Evolutionary conservation across 1,284 basidiomycete species (phyloP).

Genomic region (Boletus sp.): DNA sequence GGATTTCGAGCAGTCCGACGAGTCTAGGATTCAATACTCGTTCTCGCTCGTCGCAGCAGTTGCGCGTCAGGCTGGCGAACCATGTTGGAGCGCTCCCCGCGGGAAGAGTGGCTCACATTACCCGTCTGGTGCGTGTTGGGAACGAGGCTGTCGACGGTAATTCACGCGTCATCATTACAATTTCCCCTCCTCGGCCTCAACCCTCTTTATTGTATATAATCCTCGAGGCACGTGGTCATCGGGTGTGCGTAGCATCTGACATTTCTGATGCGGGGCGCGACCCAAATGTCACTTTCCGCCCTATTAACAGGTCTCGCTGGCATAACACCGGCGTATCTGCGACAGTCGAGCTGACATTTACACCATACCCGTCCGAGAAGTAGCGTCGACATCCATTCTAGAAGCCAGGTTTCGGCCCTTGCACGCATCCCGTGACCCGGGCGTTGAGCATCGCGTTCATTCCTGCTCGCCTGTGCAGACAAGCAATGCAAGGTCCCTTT

Average conservation of each 20-base stretch:
- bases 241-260: slow-evolving; percentile 6
- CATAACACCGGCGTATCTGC: slow-evolving; percentile 3
- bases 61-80: neutral
- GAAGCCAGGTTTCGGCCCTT: slow-evolving; percentile 9
- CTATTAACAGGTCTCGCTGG: slow-evolving; percentile 1
- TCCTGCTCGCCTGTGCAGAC: slow-evolving; percentile 31
- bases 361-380: neutral
- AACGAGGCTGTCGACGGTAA: slow-evolving; percentile 32
- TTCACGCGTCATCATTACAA: slow-evolving; percentile 25
- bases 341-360: slow-evolving; percentile 4
- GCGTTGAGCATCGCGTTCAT: slow-evolving; percentile 25
- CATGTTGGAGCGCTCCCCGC: slow-evolving; percentile 1
- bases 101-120: slow-evolving; percentile 17
- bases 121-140: slow-evolving; percentile 26
- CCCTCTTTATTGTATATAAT: slow-evolving; percentile 18
- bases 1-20: slow-evolving; percentile 1
- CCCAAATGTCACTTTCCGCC: neutral
- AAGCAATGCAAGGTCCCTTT: slow-evolving; percentile 28
- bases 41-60: neutral
- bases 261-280: slow-evolving; percentile 7
- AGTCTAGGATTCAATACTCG: neutral
- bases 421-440: slow-evolving; percentile 17
- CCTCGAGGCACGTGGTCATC: slow-evolving; percentile 19
- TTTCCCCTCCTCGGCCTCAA: slow-evolving; percentile 25
- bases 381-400: slow-evolving; percentile 11